These are phyloP conservation scores for Mycena kentingensis DNA, from an alignment of 768 basidiomycete species.

Conservation along the genomic window DNA sequence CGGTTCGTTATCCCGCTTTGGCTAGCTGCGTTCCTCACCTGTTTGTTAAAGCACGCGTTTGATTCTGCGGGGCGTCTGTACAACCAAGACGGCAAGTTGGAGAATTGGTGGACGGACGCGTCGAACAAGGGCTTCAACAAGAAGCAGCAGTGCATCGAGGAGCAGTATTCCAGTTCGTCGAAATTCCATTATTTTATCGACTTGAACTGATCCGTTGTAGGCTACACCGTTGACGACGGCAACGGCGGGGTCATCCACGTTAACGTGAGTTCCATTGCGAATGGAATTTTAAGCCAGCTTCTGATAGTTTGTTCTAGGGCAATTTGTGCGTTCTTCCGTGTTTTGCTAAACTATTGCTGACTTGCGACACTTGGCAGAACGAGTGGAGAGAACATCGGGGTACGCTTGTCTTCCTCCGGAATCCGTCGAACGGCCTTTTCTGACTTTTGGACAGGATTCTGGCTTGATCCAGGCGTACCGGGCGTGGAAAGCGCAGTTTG, in stretches of 20 bases:
- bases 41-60: constrained; percentile 69
- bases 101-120: constrained; percentile 90
- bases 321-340: constrained; percentile 57
- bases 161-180: constrained; percentile 81
- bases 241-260: constrained; percentile 83
- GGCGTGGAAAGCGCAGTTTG: constrained; percentile 85
- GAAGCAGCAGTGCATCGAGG: constrained; percentile 85
- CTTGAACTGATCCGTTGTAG: constrained; percentile 35
- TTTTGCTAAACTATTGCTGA: background rate
- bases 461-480: constrained; percentile 85
- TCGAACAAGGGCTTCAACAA: constrained; percentile 84
- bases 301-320: constrained; percentile 46
- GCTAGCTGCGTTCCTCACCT: constrained; percentile 1
- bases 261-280: constrained; percentile 54
- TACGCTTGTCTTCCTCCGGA: no score
- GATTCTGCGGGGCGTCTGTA: constrained; percentile 89
- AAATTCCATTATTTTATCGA: background rate
- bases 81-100: constrained; percentile 84
- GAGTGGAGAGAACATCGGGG: constrained; percentile 89
- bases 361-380: constrained; percentile 50
- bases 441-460: no score
- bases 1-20: constrained; percentile 46
- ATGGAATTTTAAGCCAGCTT: background rate
- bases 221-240: constrained; percentile 82
- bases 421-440: no score